Conservation (phyloP, 805 yeast species). For the Candida namnaoensis region DNA sequence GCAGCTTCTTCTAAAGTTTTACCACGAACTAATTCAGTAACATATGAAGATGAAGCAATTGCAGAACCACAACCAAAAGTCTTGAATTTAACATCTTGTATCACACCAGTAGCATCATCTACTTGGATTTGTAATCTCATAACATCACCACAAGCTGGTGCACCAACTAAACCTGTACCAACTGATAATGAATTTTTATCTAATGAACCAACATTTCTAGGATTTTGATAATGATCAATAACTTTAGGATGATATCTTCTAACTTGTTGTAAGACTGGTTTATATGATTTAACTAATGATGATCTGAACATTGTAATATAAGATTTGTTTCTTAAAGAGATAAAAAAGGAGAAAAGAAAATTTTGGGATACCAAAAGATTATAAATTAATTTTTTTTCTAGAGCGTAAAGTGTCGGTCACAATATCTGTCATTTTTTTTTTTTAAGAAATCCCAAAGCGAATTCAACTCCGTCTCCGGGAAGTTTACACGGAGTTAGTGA, state of each 20-base stretch:
- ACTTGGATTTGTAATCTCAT: constrained; percentile 96
- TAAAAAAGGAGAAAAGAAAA: too few species aligned
- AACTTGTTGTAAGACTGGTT: constrained; percentile 16
- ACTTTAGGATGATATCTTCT: constrained; percentile 83
- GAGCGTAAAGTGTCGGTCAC: too few species aligned
- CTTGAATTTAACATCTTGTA: constrained; percentile 93
- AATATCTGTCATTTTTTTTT: too few species aligned
- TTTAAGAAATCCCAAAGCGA: too few species aligned
- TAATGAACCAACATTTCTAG: constrained; percentile 92
- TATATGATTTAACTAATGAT: constrained; percentile 8
- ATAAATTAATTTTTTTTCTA: too few species aligned
- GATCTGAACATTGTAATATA: constrained; percentile 12
- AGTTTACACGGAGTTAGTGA: too few species aligned
- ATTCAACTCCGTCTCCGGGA: too few species aligned
- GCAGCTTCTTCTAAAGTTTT: constrained; percentile 92
- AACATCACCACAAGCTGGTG: constrained; percentile 99
- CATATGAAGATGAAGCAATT: constrained; percentile 90
- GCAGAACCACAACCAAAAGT: constrained; percentile 99
- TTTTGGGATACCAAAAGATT: too few species aligned
- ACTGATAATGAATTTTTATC: constrained; percentile 70
- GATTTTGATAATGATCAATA: constrained; percentile 92
- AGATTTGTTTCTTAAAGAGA: background rate
- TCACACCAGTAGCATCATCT: constrained; percentile 80
- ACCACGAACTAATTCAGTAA: constrained; percentile 93
- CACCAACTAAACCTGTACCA: constrained; percentile 97